Conservation (phyloP, 2,329 filamentous ascomycete species). For the Leptographium wingfieldii region DNA sequence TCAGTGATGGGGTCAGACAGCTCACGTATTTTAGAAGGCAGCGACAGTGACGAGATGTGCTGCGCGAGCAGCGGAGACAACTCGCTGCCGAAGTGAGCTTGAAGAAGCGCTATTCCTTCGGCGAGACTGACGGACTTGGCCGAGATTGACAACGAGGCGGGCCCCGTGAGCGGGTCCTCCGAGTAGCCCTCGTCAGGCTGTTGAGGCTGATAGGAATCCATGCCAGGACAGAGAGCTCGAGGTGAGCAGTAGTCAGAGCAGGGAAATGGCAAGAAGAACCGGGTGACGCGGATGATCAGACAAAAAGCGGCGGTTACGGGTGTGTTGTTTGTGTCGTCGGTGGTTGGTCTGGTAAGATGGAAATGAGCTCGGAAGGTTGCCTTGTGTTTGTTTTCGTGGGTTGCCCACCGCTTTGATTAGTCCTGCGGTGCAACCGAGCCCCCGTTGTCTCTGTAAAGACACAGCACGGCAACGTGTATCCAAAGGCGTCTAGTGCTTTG, state of each 20-base stretch:
- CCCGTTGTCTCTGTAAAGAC: neutral
- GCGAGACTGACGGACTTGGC: constrained; percentile 15
- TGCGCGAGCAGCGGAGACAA: constrained; percentile 36
- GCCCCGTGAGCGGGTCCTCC: constrained; percentile 49
- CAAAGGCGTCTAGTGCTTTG: neutral
- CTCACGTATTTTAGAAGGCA: constrained; percentile 7
- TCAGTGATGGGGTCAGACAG: neutral
- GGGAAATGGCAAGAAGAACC: neutral
- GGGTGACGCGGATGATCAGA: neutral
- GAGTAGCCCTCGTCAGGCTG: constrained; percentile 79
- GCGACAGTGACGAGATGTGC: constrained; percentile 36
- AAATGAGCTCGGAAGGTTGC: neutral
- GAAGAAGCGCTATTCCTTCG: constrained; percentile 14
- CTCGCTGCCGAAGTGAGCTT: constrained; percentile 27
- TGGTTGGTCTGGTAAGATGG: neutral
- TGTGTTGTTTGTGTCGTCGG: neutral
- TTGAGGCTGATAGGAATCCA: constrained; percentile 19
- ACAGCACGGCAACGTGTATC: neutral
- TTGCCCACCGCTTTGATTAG: neutral
- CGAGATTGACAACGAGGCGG: constrained; percentile 19
- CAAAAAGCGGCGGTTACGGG: neutral
- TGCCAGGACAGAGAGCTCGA: neutral
- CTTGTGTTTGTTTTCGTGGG: neutral
- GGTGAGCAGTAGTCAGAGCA: neutral
- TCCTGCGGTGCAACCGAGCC: neutral